A percentile compares a stretch with the other conserved stretches of the same genome.
Conservation (phyloP, 257 asterid genomes). For the Capsicum rhomboideum region DNA sequence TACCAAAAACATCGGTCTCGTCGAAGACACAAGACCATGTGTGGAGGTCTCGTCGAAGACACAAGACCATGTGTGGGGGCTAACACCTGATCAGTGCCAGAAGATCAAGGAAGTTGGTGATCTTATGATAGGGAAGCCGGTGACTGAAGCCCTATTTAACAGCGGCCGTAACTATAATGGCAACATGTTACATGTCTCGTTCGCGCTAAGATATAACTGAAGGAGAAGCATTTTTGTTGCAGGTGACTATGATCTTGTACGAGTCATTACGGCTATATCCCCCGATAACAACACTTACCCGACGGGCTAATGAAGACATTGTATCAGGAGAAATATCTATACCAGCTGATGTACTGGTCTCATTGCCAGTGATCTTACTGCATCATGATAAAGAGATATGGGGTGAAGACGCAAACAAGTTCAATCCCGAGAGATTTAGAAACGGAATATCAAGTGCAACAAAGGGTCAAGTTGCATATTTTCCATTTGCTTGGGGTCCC, state of each 20-base stretch:
- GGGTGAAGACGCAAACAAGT: not conserved
- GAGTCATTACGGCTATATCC: not conserved
- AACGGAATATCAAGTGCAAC: not conserved
- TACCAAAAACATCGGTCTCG: not conserved
- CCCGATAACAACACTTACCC: not conserved
- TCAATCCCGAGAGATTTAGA: not conserved
- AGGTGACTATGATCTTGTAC: not conserved
- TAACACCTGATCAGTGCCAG: not conserved
- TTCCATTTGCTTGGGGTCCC: conserved; percentile 31
- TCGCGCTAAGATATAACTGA: not conserved
- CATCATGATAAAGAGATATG: not conserved
- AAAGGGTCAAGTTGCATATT: not conserved
- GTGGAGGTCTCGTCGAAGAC: not conserved
- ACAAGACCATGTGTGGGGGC: not conserved
- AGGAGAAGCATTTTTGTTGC: not conserved
- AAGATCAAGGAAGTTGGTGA: not conserved
- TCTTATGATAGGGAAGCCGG: not conserved
- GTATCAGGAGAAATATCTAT: not conserved
- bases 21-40: not conserved
- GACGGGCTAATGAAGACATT: not conserved
- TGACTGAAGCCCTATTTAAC: too few species aligned
- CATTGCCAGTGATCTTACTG: not conserved
- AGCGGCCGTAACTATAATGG: too few species aligned
- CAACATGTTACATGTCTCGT: not conserved
- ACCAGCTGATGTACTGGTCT: not conserved